Percentiles rank a stretch among this genome's conserved stretches.
Evolutionary conservation across 2,329 filamentous ascomycete species (phyloP).

Genomic region (Exophiala oligosperma): DNA sequence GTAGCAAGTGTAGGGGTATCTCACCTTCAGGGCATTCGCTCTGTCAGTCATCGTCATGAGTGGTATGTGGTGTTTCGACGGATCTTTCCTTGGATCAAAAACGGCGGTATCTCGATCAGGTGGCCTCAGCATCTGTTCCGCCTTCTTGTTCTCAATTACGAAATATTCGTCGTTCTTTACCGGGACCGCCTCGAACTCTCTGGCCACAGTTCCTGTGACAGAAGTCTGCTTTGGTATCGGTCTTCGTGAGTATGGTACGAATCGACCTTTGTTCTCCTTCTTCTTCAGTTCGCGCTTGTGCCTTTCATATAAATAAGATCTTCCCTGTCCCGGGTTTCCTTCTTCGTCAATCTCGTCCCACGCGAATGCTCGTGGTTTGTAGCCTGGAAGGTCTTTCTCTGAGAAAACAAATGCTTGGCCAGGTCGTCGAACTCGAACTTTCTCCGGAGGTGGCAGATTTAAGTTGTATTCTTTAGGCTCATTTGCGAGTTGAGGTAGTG

Average conservation of each 20-base stretch:
- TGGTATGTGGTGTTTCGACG: conserved; percentile 18
- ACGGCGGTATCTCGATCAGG: conserved; percentile 33
- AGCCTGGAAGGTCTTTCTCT: conserved; percentile 86
- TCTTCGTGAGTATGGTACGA: conserved; percentile 57
- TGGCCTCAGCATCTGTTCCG: conserved; percentile 61
- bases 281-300: conserved; percentile 47
- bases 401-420: conserved; percentile 90
- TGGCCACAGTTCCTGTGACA: conserved; percentile 69
- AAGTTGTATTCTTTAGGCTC: conserved; percentile 90
- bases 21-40: conserved; percentile 21
- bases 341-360: conserved; percentile 42
- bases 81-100: conserved; percentile 20
- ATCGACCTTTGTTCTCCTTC: conserved; percentile 52
- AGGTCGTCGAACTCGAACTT: conserved; percentile 48
- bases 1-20: conserved; percentile 40
- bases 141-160: conserved; percentile 59
- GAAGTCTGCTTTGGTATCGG: conserved; percentile 80
- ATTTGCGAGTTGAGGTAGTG: conserved; percentile 65
- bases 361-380: conserved; percentile 44
- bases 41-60: conserved; percentile 20
- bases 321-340: conserved; percentile 42
- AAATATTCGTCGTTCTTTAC: conserved; percentile 71
- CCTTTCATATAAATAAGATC: conserved; percentile 48
- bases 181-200: conserved; percentile 74
- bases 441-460: conserved; percentile 62